Percentiles rank a stretch among this genome's conserved stretches.
Evolutionary conservation across 495 filamentous ascomycete species (phyloP).

Genomic region (Penicillium maclennaniae): DNA sequence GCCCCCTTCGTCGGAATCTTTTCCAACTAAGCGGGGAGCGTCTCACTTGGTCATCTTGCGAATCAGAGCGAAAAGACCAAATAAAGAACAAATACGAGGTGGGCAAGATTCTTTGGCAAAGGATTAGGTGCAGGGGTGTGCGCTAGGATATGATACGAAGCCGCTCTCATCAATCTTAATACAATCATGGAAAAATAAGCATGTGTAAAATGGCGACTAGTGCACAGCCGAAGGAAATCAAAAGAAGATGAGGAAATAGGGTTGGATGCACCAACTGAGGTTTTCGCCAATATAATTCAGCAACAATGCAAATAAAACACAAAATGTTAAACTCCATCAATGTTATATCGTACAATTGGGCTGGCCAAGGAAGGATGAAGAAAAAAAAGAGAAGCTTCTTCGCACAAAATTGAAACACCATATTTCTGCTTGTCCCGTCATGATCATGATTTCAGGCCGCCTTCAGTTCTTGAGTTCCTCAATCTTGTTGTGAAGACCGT

Average conservation of each 20-base stretch:
- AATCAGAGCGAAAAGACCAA: too few relatives aligned
- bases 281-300: background rate
- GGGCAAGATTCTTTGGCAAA: too few relatives aligned
- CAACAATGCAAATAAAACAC: background rate
- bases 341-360: background rate
- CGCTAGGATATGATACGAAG: background rate
- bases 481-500: constrained; percentile 31
- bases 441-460: background rate
- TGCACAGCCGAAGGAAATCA: background rate
- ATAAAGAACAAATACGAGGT: too few relatives aligned
- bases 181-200: background rate
- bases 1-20: too few relatives aligned
- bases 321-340: background rate
- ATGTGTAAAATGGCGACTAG: background rate
- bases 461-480: constrained; percentile 23
- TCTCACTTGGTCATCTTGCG: too few relatives aligned
- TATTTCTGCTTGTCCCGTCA: background rate
- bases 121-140: too few relatives aligned
- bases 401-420: background rate
- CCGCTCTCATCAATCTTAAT: background rate
- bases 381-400: background rate
- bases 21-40: too few relatives aligned
- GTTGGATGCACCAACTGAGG: background rate
- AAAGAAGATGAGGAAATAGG: background rate
- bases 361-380: background rate